Base-by-base conservation (phyloP, 1,284 basidiomycete genomes). In the Trametes hirsuta region DNA sequence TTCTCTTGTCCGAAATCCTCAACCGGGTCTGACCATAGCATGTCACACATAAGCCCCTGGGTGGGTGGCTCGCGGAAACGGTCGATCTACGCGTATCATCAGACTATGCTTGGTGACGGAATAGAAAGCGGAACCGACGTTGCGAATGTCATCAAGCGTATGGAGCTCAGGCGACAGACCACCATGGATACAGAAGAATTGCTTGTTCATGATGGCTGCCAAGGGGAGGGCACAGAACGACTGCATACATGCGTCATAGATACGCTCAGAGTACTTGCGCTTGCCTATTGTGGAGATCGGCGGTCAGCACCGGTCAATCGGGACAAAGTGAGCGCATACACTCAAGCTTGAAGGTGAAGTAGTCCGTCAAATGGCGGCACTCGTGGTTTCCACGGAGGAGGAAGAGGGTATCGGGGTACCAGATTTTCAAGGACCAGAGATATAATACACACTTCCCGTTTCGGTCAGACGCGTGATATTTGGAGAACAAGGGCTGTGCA, bases 321-420 rank as follows among this genome's bases (percentile, higher is more conserved):
- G n/a, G 6, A 34, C 8, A 37, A 39, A 34, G 15, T 50, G 66
- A 21, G n/a, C 25, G 61, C 89, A 70, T 69, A 92, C 93, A 95
- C 78, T 96, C 95, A 56, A 94, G 89, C 79, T 95, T 96, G 83
- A 97, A 98, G 24, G 95, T 97, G 74, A 98, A 97, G 77, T 97
- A 97, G 76, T 97, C 95, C 10, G 95, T 98, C 60, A 98, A 81
- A 77, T 98, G 95, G 48, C 91, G 87, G 72, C 97, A 99, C 82
- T 99, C 97, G 78, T 99, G 97, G 76, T 99, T 99, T 22, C 97
- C 97, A 50, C 97, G 90, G 22, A 99, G 84, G 55, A 99, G 84
- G 73, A 92, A 90, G 53, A 98, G 84, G 63, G 92, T 93, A 67
- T 89, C 87, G 18, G 97, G 97, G 72, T 93, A 94, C 85, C 93